phyloP scores from a whole-genome alignment of 352 stramenopile species.

The Thalassiosira allenii region DNA sequence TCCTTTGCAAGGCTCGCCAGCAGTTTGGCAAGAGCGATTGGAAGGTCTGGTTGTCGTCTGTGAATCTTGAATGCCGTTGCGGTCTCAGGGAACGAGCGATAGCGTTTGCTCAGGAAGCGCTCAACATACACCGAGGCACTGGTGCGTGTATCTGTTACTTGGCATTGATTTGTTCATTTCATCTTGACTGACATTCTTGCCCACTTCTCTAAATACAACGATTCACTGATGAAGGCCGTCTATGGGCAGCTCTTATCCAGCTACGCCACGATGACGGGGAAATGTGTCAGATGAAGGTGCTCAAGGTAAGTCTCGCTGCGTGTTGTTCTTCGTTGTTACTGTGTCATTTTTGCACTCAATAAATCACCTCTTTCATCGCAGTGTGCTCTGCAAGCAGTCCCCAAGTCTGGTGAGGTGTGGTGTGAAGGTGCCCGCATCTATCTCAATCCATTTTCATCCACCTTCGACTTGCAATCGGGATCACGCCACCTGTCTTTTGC shows the following conservation, averaged over 20 bases:
- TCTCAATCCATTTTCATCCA: constrained; percentile 88
- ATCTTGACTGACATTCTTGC: no score
- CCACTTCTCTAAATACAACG: no score
- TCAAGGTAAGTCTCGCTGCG: no score
- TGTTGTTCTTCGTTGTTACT: no score
- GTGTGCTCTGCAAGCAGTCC: constrained; percentile 87
- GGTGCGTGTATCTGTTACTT: no score
- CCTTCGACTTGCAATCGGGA: constrained; percentile 86
- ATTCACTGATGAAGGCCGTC: constrained; percentile 59
- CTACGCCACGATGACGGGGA: constrained; percentile 85
- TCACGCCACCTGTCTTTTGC: constrained; percentile 88
- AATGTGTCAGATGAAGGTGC: constrained; percentile 67
- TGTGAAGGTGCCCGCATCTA: constrained; percentile 87
- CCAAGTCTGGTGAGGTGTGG: constrained; percentile 92
- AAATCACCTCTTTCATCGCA: no score
- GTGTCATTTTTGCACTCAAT: no score
- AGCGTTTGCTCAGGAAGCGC: constrained; percentile 75
- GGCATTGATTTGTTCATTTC: no score
- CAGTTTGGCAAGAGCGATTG: constrained; percentile 82
- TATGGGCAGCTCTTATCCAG: constrained; percentile 89
- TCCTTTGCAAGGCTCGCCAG: constrained; percentile 83
- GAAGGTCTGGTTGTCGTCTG: constrained; percentile 89
- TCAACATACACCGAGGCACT: constrained; percentile 87
- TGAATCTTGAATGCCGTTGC: constrained; percentile 87
- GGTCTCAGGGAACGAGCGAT: constrained; percentile 75